phyloP scores from a whole-genome alignment of 139 green algal genomes.

The Picochlorum sp. region DNA sequence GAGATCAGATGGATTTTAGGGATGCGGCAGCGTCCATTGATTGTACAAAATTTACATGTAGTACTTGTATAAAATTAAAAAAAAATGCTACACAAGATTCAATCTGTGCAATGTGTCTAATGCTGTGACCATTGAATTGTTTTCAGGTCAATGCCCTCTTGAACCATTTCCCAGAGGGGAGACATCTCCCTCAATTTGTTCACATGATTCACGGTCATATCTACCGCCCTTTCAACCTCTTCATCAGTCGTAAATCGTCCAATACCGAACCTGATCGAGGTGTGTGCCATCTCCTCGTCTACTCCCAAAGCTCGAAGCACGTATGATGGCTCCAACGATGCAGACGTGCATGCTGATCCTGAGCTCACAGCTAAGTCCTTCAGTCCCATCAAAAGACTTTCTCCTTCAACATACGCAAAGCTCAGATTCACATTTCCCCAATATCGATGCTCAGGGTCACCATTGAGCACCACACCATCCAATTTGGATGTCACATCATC shows the following conservation, averaged over 20 bases:
- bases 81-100: too few species aligned
- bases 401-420: constrained; percentile 96
- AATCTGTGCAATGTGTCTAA: constrained; percentile 18
- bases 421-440: constrained; percentile 83
- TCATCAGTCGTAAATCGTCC: constrained; percentile 91
- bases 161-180: constrained; percentile 94
- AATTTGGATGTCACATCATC: constrained; percentile 73
- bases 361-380: constrained; percentile 87
- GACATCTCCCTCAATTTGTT: constrained; percentile 92
- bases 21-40: background rate
- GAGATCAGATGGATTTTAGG: constrained; percentile 58
- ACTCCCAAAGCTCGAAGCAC: constrained; percentile 94
- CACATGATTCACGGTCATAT: constrained; percentile 80
- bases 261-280: constrained; percentile 75
- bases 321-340: constrained; percentile 92
- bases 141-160: constrained; percentile 91
- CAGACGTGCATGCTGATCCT: constrained; percentile 88
- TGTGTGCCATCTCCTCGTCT: constrained; percentile 98
- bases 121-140: constrained; percentile 94
- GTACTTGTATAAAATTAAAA: too few species aligned
- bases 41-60: too few species aligned
- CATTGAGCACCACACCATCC: constrained; percentile 86
- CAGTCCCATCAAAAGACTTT: constrained; percentile 95
- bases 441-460: constrained; percentile 41
- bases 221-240: constrained; percentile 79